Evolutionary conservation across 352 stramenopile genomes (phyloP).

Genomic region (Phytophthora parvispora): DNA sequence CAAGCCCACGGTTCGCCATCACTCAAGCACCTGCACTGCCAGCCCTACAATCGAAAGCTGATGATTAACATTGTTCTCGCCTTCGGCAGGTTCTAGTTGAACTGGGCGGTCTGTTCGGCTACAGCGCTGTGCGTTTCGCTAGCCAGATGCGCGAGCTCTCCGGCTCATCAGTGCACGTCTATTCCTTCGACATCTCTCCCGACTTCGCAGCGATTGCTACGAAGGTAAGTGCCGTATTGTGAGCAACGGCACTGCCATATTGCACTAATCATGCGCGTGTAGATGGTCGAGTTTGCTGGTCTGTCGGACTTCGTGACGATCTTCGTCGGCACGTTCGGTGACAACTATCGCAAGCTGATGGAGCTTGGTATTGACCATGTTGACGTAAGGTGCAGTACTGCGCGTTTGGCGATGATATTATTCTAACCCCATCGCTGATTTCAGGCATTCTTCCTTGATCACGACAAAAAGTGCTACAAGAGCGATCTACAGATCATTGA

Average conservation of each 20-base stretch:
- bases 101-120: constrained; percentile 49
- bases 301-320: constrained; percentile 43
- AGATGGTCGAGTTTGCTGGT: constrained; percentile 45
- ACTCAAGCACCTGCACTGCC: background rate
- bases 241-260: background rate
- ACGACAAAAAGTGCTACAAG: constrained; percentile 45
- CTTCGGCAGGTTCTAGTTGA: constrained; percentile 43
- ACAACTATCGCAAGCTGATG: constrained; percentile 37
- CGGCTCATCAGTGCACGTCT: constrained; percentile 33
- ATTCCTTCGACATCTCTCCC: constrained; percentile 56
- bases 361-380: constrained; percentile 37
- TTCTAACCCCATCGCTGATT: background rate
- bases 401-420: background rate
- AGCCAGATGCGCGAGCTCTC: constrained; percentile 38
- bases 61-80: background rate
- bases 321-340: constrained; percentile 44
- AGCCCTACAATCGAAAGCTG: background rate
- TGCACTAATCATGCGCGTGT: background rate
- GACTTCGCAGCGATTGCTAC: constrained; percentile 42
- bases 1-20: constrained; percentile 33
- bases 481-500: constrained; percentile 44
- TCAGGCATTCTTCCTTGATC: constrained; percentile 54
- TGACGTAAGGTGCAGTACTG: constrained; percentile 26
- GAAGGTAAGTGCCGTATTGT: constrained; percentile 24
- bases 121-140: constrained; percentile 58